Base-by-base conservation (phyloP, 2,329 filamentous ascomycete species). In the Neofusicoccum umdonicola region DNA sequence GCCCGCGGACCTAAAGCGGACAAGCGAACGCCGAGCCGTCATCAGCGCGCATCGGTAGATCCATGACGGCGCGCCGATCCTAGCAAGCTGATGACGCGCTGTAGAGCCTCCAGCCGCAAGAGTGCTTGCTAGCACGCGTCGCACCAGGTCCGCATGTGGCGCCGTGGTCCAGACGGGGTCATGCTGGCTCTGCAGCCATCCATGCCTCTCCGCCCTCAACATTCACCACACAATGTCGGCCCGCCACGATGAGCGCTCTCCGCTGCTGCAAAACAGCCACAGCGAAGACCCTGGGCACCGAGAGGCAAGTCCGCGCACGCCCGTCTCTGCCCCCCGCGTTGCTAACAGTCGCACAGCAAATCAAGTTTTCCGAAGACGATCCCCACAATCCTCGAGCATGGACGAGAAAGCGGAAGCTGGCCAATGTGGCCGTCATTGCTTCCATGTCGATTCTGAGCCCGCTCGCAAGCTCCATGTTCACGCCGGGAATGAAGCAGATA, bases 381-480 rank as follows among this genome's bases (percentile, higher is more conserved):
- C 68, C 74, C 5, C 78, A 78, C 22, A 80, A 83, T 66, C 82
- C 82, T 17, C 72, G 80, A 67, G 74, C 78, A 71, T 84, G 82
- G 83, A 71, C 73, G 11, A 70, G 71, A 65, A 69, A 70, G 56
- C 77, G 73, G 66, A 84, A 84, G 67, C 74, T 84, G 69, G 69
- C 76, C 52, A 85, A 85, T 65, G 80, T 84, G 35, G 76, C 73
- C 12, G 78, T 84, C 58, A 83, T 84, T 63, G 81, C 82, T 4
- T 70, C 78, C 42, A 84, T 85, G 82, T 76, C 81, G 4, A 76
- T 83, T 42, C 67, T 83, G 1, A 80, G 78, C 17, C 81, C 81
- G 0, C 74, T 83, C 19, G 81, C 80, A 1, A 80, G 77, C 19
- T 81, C 78, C 44, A 83, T 84, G 80, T 84, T 84, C 71, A 83